Evolutionary conservation across 768 basidiomycete species (phyloP), one percentile per base, ranked within the genome.

Genomic region (Lactarius indigo): DNA sequence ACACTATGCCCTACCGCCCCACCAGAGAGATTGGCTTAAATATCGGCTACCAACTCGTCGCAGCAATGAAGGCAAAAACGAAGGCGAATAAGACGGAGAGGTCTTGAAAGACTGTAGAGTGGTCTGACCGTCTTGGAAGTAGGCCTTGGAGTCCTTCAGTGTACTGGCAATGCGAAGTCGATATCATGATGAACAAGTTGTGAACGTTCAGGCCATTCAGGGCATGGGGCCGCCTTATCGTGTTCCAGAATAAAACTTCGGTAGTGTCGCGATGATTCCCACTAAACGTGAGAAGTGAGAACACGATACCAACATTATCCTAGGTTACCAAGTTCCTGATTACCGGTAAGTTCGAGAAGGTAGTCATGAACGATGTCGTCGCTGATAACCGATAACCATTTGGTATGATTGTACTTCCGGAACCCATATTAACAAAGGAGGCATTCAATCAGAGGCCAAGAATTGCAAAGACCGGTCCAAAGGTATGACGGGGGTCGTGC

Each of bases 11-110:
- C 66, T 60, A 62, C 71, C 64, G 70, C 74, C 37, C 66, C 61
- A 62, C 71, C 64, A 65, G 75, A 77, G 17, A 76, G 59, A 64
- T 75, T 73, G 26, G 58, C 52, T 62, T 77, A 64, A n/a, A 77
- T 72, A 64, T 77, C 76, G 5, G 75, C 73, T 17, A 72, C 72
- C 37, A 39, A 15, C 61, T 71, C 41, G 68, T 64, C 12, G 64
- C 58, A 20, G 57, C 31, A 28, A 64, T 60, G 26, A 72, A 20
- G 31, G 71, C 60, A 26, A 70, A 62, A 28, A 64, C 58, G 26
- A 72, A 20, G 31, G 71, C 60, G 30, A 70, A 62, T 23, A 69
- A 50, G 35, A 69, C 57, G n/a, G 68, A 60, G 41, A 75, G 63
- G 61, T 37, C 57, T 75, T 73, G 72, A 71, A 69, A 28, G 57